Base-by-base conservation (phyloP, 225 moss, liverwort and hornwort genomes). In the Polytrichum commune region DNA sequence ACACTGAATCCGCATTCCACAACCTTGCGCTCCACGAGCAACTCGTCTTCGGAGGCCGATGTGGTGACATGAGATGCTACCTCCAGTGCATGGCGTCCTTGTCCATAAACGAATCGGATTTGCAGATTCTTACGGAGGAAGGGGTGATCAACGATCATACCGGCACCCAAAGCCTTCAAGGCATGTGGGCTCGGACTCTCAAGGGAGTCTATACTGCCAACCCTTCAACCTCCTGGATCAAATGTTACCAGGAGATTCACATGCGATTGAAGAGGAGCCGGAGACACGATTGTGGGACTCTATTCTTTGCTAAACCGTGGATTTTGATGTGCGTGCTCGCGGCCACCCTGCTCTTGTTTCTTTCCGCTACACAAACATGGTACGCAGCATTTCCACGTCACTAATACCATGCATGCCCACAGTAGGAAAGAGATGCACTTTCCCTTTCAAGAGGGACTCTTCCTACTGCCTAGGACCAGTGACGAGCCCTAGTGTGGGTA, bases 151-250 rank as follows among this genome's bases (percentile, higher is more conserved):
- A 63, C 25, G 27, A 63, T 10, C 63, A 63, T 4, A 19, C n/a
- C 27, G 63, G 63, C 27, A 63, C 5, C 18, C 27, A 63, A 6
- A 13, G 18, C 63, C 63, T 63, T 27, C 22, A 7, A 60, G 63
- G 63, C 63, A 63, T 63, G 63, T 63, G 63, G 63, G 63, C 24
- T 28, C 63, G 63, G 63, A 18, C 63, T 63, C 27, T 63, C 18
- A 25, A 28, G 27, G 63, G 63, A 18, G 63, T 63, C 10, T 63
- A 23, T 19, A 63, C 63, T 22, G 5, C 63, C 24, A 23, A 23
- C 63, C 63, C 63, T 8, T 63, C 63, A 63, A 26, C 10, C 18
- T 22, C 27, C 18, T 63, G 63, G 63, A 26, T 63, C 24, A 29
- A 28, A 63, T 63, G 27, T 63, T 63, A 63, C 25, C 63, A 28